A percentile compares a stretch with the other conserved stretches of the same genome.
Conservation (phyloP, 2,329 filamentous ascomycete species). For the Colletotrichum ledebouriae region DNA sequence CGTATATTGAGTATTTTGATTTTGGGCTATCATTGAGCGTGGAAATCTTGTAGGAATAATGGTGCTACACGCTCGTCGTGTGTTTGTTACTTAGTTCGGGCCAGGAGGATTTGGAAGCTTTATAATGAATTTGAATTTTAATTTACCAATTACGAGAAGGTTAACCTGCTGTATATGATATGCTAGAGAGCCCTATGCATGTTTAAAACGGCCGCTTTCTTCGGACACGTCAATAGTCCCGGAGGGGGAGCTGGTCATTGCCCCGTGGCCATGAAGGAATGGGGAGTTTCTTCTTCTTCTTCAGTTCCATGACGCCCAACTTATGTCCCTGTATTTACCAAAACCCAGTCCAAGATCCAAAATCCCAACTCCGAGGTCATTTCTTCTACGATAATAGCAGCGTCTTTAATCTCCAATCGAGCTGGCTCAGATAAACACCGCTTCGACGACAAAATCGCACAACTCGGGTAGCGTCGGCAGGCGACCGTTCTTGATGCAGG, state of each 20-base stretch:
- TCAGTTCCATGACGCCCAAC: too few species aligned
- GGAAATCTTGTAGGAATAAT: constrained; percentile 11
- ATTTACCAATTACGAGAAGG: neutral
- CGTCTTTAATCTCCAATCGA: neutral
- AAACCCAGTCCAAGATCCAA: neutral
- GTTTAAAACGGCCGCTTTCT: neutral
- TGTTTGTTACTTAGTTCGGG: constrained; percentile 1
- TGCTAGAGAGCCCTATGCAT: neutral
- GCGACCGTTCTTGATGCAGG: constrained; percentile 50
- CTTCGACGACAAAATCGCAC: constrained; percentile 62
- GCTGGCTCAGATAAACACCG: constrained; percentile 54
- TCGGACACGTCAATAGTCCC: too few species aligned
- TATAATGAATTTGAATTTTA: too few species aligned
- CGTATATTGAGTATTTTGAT: too few species aligned
- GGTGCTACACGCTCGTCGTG: neutral
- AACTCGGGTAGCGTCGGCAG: constrained; percentile 57
- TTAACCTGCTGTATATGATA: neutral
- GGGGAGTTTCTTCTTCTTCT: too few species aligned
- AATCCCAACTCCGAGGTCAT: too few species aligned
- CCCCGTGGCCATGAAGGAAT: too few species aligned
- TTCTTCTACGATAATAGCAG: too few species aligned
- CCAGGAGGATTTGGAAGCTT: neutral
- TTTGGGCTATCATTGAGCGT: neutral
- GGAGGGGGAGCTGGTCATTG: too few species aligned
- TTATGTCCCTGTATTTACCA: neutral